Base-by-base conservation (phyloP, 192 early-diverging fungal genomes). In the Blastocladiella britannica region DNA sequence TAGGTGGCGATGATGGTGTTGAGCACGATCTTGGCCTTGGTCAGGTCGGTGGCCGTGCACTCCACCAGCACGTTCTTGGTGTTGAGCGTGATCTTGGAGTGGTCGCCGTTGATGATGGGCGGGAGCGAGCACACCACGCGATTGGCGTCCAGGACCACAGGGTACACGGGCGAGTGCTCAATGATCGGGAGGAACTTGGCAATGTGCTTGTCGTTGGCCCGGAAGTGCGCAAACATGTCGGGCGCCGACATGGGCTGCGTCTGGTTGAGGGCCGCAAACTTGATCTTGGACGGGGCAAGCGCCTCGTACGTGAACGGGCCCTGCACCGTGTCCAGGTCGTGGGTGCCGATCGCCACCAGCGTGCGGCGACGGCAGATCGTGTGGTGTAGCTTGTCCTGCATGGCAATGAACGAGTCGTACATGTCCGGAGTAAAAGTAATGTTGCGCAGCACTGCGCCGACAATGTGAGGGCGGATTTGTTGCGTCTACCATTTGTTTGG, bases 61-160 rank as follows among this genome's bases (percentile, higher is more conserved):
- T 99, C 95, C 68, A 99, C 93, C 54, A 99, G 85, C 31, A 99
- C 84, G 62, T 99, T 95, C 70, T 83, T 88, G 51, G 95, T 96
- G 28, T 83, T 72, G 30, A 93, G 70, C 24, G 77, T 84, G 66
- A 99, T 99, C 73, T 99, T 99, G 63, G 90, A 92, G 69, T 93
- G 88, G 58, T 99, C 79, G 60, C 87, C 79, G 79, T 99, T 99
- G 80, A 99, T 99, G 68, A 99, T 91, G 26, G 95, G 95, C 28
- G 95, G 95, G 58, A 99, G 72, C 51, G 93, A 96, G 65, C 90
- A 74, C 22, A 99, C 91, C 43, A 68, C 70, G 54, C 79, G 77
- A 23, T 81, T 85, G 47, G 79, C 70, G 68, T 96, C 93, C 64
- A 77, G 90, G 30, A 98, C 77, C 25, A 96, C 81, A 26, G 95